Conservation (phyloP, 176 grass and related monocot species). For the Carex cristatella region DNA sequence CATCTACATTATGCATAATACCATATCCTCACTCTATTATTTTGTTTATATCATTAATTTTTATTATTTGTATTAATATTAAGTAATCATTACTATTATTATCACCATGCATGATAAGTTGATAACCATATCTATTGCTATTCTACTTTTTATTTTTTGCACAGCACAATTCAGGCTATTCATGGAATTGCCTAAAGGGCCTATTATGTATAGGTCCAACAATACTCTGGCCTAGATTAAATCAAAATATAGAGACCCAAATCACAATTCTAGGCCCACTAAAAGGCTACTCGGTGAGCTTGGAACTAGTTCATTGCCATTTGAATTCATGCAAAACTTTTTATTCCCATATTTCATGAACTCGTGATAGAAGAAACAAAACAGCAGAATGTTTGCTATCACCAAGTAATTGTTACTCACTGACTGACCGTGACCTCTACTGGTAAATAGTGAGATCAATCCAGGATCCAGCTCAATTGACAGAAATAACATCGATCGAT, state of each 20-base stretch:
- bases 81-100: no score
- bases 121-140: not conserved
- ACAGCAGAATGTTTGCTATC: not conserved
- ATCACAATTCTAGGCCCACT: not conserved
- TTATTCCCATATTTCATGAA: not conserved
- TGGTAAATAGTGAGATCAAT: constrained; percentile 1
- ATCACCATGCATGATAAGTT: no score
- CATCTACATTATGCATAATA: no score
- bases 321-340: not conserved
- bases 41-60: no score
- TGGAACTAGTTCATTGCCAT: not conserved
- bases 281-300: not conserved
- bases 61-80: no score
- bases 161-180: not conserved
- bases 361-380: constrained; percentile 11
- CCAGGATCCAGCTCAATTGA: constrained; percentile 4
- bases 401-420: not conserved
- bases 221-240: not conserved
- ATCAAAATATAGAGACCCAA: not conserved
- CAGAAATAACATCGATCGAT: not conserved
- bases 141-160: not conserved
- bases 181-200: not conserved
- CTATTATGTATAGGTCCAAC: not conserved
- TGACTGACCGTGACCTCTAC: not conserved
- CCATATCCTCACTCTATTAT: no score